Evolutionary conservation across 1,284 basidiomycete species (phyloP), one percentile per base, ranked within the genome.

Genomic region (Sanghuangporus weigelae): DNA sequence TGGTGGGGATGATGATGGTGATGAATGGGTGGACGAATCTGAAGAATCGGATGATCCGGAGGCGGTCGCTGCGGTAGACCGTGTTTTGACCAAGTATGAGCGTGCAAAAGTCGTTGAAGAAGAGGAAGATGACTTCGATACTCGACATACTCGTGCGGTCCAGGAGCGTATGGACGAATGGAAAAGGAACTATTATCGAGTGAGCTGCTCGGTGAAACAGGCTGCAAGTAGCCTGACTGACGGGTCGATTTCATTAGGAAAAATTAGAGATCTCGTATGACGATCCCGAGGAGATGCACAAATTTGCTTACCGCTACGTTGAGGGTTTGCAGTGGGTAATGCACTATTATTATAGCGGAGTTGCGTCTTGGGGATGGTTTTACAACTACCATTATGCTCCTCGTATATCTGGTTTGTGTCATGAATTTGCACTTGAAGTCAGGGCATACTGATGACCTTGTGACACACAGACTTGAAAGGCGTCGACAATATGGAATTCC

Each of bases 281-380:
- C 68, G 75, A 90, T 68, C 83, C 84, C 2, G 78, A 87, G 69
- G 79, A 85, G 61, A 84, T 95, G 79, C 78, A 80, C 58, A 81
- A 82, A 56, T 78, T 98, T 60, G 79, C 86, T 10, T 94, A 83
- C 71, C 84, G 87, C 66, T 99, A 98, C 74, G 84, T 95, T 44
- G 95, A 99, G 74, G 97, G 96, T 0, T 77, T 99, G 66, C 97
- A 99, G 73, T 99, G 96, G 97, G 95, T 99, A 38, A 90, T 99
- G 86, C 92, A 95, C 74, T 99, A 99, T 76, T 99, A 99, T 75
- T 98, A 98, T 77, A 88, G 92, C 68, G 96, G 96, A 40, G 95
- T 98, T 14, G 92, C 93, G 1, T 96, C 94, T 5, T 99, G 96
- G 96, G 86, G 93, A 31, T 99, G 97, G 97, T 99, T 98, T 80